Conservation (phyloP, 106 monocot species). For the Alisma plantagoaquatica region DNA sequence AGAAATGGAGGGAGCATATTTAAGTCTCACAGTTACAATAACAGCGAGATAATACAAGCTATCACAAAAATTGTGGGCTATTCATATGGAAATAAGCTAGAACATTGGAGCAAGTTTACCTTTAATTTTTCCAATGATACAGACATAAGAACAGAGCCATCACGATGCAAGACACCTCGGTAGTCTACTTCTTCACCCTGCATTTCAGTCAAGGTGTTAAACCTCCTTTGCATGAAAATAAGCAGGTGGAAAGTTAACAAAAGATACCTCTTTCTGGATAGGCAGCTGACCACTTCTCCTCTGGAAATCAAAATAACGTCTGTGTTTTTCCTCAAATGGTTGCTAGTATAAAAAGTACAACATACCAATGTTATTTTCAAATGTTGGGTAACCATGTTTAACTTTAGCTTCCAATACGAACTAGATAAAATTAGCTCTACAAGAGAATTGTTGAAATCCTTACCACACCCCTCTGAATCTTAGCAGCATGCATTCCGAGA, state of each 20-base stretch:
- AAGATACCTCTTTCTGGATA: slow-evolving; percentile 79
- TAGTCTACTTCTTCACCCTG: slow-evolving; percentile 98
- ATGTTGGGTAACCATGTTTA: not conserved
- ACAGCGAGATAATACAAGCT: not conserved
- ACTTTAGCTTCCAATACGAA: not conserved
- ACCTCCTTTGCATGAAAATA: no score
- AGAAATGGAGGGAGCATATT: not conserved
- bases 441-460: no score
- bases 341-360: slow-evolving; percentile 24
- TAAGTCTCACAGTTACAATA: not conserved
- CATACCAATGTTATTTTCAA: no score
- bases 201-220: not conserved
- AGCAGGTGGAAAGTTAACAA: no score
- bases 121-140: slow-evolving; percentile 79
- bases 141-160: slow-evolving; percentile 99
- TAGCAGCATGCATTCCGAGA: slow-evolving; percentile 75
- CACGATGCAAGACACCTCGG: slow-evolving; percentile 90
- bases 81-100: not conserved
- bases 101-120: slow-evolving; percentile 18
- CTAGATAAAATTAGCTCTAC: not conserved
- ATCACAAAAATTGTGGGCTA: not conserved
- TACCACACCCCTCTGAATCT: slow-evolving; percentile 84
- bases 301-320: slow-evolving; percentile 96
- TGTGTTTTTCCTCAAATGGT: slow-evolving; percentile 91
- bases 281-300: slow-evolving; percentile 89